Evolutionary conservation across 2,329 filamentous ascomycete species (phyloP).

Genomic region (Pezicula neosporulosa): DNA sequence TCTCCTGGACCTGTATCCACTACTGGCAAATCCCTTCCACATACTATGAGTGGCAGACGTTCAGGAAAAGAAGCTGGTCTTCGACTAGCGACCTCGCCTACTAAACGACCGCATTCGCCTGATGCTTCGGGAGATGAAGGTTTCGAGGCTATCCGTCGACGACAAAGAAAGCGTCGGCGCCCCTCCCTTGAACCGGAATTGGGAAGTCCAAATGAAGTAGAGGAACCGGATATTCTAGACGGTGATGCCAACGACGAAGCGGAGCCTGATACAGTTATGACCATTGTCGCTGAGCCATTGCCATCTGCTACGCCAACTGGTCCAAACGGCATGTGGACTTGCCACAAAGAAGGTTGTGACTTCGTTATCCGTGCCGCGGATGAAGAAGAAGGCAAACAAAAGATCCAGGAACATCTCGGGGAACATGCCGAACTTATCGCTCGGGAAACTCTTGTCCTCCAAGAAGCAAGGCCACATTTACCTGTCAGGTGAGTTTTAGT

Average conservation of each 20-base stretch:
- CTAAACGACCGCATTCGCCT: neutral
- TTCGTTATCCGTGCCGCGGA: slow-evolving; percentile 63
- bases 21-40: neutral
- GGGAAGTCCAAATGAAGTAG: neutral
- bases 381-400: slow-evolving; percentile 47
- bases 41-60: neutral
- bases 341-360: slow-evolving; percentile 59
- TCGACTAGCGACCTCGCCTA: slow-evolving; percentile 1
- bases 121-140: neutral
- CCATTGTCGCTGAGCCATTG: slow-evolving; percentile 32
- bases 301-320: slow-evolving; percentile 48
- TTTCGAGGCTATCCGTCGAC: neutral
- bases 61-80: slow-evolving; percentile 1
- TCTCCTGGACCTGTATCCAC: neutral
- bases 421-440: slow-evolving; percentile 45
- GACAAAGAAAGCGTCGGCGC: neutral
- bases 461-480: slow-evolving; percentile 40
- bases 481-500: slow-evolving; percentile 51
- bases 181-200: neutral
- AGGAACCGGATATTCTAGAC: neutral
- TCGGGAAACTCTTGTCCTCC: neutral
- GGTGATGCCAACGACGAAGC: neutral
- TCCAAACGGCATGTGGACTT: slow-evolving; percentile 63
- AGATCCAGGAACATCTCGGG: slow-evolving; percentile 58
- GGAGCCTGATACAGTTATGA: slow-evolving; percentile 9